Base-by-base conservation (phyloP, 176 grass and related monocot species). In the Carex littledalei region DNA sequence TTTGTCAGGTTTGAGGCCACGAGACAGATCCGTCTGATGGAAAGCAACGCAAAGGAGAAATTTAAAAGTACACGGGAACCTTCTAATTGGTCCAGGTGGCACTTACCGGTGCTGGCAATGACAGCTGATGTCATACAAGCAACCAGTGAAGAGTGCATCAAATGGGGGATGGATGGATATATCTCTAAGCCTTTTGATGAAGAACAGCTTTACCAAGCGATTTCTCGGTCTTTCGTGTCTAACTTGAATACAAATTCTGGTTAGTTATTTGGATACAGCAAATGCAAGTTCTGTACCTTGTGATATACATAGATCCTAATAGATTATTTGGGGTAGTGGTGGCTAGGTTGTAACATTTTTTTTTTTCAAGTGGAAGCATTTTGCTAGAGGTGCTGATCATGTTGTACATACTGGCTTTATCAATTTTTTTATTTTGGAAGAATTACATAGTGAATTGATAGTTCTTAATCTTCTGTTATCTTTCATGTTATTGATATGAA, bases 141-240 rank as follows among this genome's bases (percentile, higher is more conserved):
- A 21, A 98, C 96, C 37, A 94, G 92, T 41, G 96, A 98, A 67
- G 85, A 95, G 67, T 98, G 96, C 81, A 85, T 98, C 88, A 95
- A 95, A 70, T 95, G 89, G 6, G 96, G 96, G 61, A 98, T 98
- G 96, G 87, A 98, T 79, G 96, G 93, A 24, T 98, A 98, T 32
- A 89, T 98, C 54, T 94, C 96, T 6, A 98, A 98, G 86, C 96
- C 96, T n/a, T 98, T 98, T 7, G 91, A 95, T 1, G 96, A 95
- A 53, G 88, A 95, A 70, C 90, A 98, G 80, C 84, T 98, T 49
- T 94, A 91, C 84, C 91, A 95, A 65, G 96, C 88, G 17, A 90
- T 98, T 88, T 94, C 93, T 45, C 87, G 84, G 88, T 89, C 91
- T 80, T 81, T 97, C 10, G 86, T 90, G 61, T 26, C 75, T 5